Conservation (phyloP, 352 stramenopile genomes). For the Pythium sp. region DNA sequence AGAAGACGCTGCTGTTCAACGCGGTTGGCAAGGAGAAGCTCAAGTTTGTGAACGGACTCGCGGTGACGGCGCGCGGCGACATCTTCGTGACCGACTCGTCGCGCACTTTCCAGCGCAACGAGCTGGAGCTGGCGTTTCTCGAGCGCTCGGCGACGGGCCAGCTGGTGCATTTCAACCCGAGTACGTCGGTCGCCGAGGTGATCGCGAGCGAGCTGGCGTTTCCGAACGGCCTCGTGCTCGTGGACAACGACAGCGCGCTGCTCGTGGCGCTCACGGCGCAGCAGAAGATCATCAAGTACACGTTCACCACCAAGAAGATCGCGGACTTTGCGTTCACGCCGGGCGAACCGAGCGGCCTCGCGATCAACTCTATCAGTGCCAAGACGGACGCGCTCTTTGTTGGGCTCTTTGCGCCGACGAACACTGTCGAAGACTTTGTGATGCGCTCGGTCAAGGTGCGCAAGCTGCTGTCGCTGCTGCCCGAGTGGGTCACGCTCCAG, state of each 20-base stretch:
- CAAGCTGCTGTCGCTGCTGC: conserved; percentile 55
- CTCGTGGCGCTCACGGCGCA: conserved; percentile 49
- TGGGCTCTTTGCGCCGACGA: conserved; percentile 34
- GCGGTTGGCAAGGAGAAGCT: conserved; percentile 31
- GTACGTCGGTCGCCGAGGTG: conserved; percentile 24
- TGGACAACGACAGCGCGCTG: conserved; percentile 33
- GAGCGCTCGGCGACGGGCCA: conserved; percentile 43
- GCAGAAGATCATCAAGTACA: conserved; percentile 59
- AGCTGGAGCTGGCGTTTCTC: conserved; percentile 44
- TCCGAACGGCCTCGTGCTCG: conserved; percentile 45
- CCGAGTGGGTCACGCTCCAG: conserved; percentile 29
- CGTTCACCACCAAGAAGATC: conserved; percentile 35
- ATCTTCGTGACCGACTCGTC: conserved; percentile 65
- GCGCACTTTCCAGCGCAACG: conserved; percentile 42
- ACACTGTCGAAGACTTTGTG: not conserved
- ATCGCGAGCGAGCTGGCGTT: conserved; percentile 34
- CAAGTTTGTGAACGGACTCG: conserved; percentile 51
- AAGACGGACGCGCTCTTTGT: conserved; percentile 41
- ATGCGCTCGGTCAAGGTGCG: conserved; percentile 40
- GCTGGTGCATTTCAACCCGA: conserved; percentile 48
- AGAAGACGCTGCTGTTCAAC: conserved; percentile 54
- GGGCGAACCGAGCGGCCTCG: conserved; percentile 51
- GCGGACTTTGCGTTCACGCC: conserved; percentile 63
- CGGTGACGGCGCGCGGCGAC: conserved; percentile 35
- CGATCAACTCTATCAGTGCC: conserved; percentile 29